A percentile compares a stretch with the other conserved stretches of the same genome.
Conservation (phyloP, 495 filamentous ascomycete genomes). For the Penicillium daleae region DNA sequence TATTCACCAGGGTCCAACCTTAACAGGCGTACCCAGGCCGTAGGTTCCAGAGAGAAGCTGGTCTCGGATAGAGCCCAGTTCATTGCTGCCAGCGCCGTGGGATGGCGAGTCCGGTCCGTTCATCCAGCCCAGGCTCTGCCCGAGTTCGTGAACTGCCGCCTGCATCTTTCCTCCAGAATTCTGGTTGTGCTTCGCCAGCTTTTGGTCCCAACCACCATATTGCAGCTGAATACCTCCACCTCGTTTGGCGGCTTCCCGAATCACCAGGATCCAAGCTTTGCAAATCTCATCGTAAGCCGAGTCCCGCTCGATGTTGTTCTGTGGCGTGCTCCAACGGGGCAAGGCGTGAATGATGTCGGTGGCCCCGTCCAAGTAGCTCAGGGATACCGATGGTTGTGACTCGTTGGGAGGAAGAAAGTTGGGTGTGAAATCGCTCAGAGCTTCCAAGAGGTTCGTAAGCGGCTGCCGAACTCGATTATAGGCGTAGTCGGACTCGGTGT, state of each 20-base stretch:
- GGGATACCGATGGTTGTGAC: slow-evolving; percentile 72
- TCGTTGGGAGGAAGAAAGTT: slow-evolving; percentile 95
- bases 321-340: slow-evolving; percentile 82
- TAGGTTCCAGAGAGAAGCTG: slow-evolving; percentile 81
- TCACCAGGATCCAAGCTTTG: slow-evolving; percentile 89
- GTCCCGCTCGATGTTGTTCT: slow-evolving; percentile 88
- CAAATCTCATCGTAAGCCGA: slow-evolving; percentile 95
- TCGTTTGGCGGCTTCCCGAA: slow-evolving; percentile 86
- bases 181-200: slow-evolving; percentile 84
- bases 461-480: slow-evolving; percentile 90
- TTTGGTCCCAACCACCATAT: slow-evolving; percentile 92
- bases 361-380: slow-evolving; percentile 84
- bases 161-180: slow-evolving; percentile 82
- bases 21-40: slow-evolving; percentile 67
- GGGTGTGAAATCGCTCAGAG: slow-evolving; percentile 89
- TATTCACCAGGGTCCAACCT: slow-evolving; percentile 71
- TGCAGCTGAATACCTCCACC: slow-evolving; percentile 91
- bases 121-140: slow-evolving; percentile 77
- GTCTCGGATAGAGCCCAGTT: slow-evolving; percentile 71
- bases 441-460: slow-evolving; percentile 80
- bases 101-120: slow-evolving; percentile 55
- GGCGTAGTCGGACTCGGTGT: slow-evolving; percentile 84
- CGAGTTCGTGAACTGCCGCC: slow-evolving; percentile 76
- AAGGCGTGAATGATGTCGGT: slow-evolving; percentile 88
- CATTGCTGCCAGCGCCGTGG: slow-evolving; percentile 46